Percentiles rank a stretch among this genome's conserved stretches.
These are phyloP conservation scores for Suillus variegatus DNA, from an alignment of 768 basidiomycete species.

Conservation along the genomic window DNA sequence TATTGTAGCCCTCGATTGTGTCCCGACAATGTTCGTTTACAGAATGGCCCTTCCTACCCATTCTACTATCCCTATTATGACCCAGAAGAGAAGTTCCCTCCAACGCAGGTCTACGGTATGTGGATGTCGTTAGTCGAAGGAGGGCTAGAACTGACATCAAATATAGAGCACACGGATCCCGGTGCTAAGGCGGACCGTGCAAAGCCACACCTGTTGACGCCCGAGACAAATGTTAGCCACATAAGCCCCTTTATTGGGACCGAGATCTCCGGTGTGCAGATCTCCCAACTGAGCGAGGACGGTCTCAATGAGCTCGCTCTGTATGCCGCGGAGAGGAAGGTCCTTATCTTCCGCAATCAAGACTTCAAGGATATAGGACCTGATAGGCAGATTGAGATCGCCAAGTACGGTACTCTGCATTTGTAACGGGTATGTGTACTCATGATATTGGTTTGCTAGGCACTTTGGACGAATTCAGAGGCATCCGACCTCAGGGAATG, in stretches of 20 bases:
- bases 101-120: slow-evolving; percentile 36
- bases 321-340: slow-evolving; percentile 52
- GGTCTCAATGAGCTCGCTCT: slow-evolving; percentile 58
- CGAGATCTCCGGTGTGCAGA: slow-evolving; percentile 50
- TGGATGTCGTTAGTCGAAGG: background rate
- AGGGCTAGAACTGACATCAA: background rate
- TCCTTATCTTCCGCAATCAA: slow-evolving; percentile 59
- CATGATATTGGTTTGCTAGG: slow-evolving; percentile 19
- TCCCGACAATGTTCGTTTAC: background rate
- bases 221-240: slow-evolving; percentile 39
- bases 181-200: slow-evolving; percentile 49
- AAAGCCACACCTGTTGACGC: slow-evolving; percentile 50
- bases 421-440: background rate
- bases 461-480: slow-evolving; percentile 48
- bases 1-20: background rate
- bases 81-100: slow-evolving; percentile 49
- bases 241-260: slow-evolving; percentile 56
- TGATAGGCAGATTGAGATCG: slow-evolving; percentile 54
- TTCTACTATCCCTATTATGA: slow-evolving; percentile 52
- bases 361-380: slow-evolving; percentile 60
- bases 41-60: slow-evolving; percentile 48
- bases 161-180: slow-evolving; percentile 44
- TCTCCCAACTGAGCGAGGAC: slow-evolving; percentile 51
- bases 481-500: slow-evolving; percentile 52
- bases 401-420: slow-evolving; percentile 30